Base-by-base conservation (phyloP, 108 stramenopile species). In the Hondaea fermentalgiana region DNA sequence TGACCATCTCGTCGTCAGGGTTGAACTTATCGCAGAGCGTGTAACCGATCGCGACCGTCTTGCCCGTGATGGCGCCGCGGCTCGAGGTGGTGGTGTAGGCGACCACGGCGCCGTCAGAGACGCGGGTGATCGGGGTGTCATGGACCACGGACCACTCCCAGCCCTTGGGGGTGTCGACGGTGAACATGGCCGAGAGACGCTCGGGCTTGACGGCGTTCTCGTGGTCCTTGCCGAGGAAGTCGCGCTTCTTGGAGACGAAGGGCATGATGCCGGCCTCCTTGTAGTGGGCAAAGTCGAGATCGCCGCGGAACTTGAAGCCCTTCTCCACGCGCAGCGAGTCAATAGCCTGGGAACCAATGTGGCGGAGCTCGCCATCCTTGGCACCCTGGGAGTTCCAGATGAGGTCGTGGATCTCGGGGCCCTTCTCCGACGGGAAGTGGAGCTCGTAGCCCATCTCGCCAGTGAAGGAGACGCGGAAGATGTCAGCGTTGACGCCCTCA, bases 171-270 rank as follows among this genome's bases (percentile, higher is more conserved):
- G 76, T 83, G 23, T 83, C 76, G 49, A 83, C 23, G 49, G 45
- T 53, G 51, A 83, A 83, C 76, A 83, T 83, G 76, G 17, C 76
- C 14, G 76, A 83, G 14, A 25, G 6, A 4, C 76, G 76, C 49
- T 47, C 25, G 10, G 76, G 76, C 64, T 42, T 42, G 64, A 42
- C 25, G 3, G 17, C 76, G 76, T 83, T 25, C 43, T 28, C 28
- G 76, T 21, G 43, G 76, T 83, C 76, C 49, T 53, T 47, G 45
- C 76, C 76, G 49, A 83, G 51, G 28, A 83, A 83, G 45, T 6
- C 51, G 76, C 76, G 76, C 51, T 83, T 83, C 76, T 83, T 83
- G 76, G 76, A n/a, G 76, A 83, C 49, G 76, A 83, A 83, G 23
- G 76, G 49, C 45, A 53, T 53, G 76, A 83, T 83, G 45, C 76